Conservation (phyloP, 1,284 basidiomycete genomes). For the Puccinia horiana region DNA sequence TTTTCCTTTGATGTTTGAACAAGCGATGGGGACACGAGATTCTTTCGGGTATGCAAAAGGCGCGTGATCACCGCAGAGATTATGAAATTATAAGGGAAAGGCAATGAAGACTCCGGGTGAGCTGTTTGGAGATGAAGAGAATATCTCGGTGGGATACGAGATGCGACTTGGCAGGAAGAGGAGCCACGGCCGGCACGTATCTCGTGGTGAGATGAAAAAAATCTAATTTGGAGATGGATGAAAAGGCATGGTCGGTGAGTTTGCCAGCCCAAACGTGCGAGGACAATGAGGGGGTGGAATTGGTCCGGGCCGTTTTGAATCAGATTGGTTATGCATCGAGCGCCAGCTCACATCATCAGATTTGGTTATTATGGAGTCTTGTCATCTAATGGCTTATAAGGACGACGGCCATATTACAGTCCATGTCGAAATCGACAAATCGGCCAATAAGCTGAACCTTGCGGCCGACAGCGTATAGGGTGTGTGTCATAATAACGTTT, state of each 20-base stretch:
- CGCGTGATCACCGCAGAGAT: background rate
- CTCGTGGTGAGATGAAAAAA: too few species aligned
- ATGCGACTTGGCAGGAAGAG: too few species aligned
- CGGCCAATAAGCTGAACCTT: background rate
- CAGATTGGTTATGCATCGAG: too few species aligned
- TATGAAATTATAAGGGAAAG: conserved; percentile 1
- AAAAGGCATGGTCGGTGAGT: too few species aligned
- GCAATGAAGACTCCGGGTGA: background rate
- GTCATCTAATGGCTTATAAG: too few species aligned
- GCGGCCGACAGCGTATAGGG: background rate
- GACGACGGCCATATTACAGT: background rate
- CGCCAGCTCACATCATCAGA: too few species aligned
- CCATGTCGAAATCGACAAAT: background rate
- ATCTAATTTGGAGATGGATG: too few species aligned
- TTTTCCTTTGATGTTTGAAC: conserved; percentile 13
- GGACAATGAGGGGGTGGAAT: too few species aligned
- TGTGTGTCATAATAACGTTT: background rate
- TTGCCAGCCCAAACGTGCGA: too few species aligned
- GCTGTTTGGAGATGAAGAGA: conserved; percentile 1
- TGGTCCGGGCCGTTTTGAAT: too few species aligned
- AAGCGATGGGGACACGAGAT: conserved; percentile 39
- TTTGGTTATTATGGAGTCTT: too few species aligned
- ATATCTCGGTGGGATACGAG: conserved; percentile 71
- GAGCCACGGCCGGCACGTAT: too few species aligned
- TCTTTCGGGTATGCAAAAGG: conserved; percentile 21